Conservation (phyloP, 2,329 filamentous ascomycete species). For the Aspergillus tanneri region DNA sequence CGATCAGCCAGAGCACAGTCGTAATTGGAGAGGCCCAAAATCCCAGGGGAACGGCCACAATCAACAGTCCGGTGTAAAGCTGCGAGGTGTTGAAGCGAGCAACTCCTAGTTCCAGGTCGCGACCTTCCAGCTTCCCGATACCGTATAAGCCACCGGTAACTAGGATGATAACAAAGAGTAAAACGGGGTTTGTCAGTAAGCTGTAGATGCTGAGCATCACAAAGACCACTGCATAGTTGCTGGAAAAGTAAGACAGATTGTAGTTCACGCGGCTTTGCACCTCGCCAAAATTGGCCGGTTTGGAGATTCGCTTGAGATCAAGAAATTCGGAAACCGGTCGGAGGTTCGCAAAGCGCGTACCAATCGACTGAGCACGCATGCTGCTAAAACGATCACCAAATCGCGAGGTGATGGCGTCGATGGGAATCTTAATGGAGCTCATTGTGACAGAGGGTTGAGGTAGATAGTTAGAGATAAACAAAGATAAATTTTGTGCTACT, state of each 20-base stretch:
- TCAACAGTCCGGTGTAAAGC: constrained; percentile 84
- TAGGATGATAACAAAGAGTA: constrained; percentile 91
- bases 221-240: constrained; percentile 95
- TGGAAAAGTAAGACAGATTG: constrained; percentile 95
- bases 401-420: constrained; percentile 87
- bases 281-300: constrained; percentile 87
- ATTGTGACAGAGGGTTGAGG: constrained; percentile 49
- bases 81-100: constrained; percentile 85
- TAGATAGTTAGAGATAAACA: constrained; percentile 1
- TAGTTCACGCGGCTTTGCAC: constrained; percentile 93
- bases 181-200: constrained; percentile 77
- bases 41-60: constrained; percentile 79
- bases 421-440: constrained; percentile 87
- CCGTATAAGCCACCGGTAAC: constrained; percentile 83
- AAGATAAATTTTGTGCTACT: background rate
- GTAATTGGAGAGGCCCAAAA: constrained; percentile 80
- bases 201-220: constrained; percentile 95
- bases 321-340: constrained; percentile 90
- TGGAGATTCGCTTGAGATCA: constrained; percentile 92
- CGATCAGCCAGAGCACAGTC: constrained; percentile 91
- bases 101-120: constrained; percentile 81
- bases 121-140: constrained; percentile 85
- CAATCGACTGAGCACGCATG: constrained; percentile 74
- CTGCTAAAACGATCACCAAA: constrained; percentile 87
- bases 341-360: constrained; percentile 85